Conservation (phyloP, 2,329 filamentous ascomycete species). For the Aspergillus versicolor region DNA sequence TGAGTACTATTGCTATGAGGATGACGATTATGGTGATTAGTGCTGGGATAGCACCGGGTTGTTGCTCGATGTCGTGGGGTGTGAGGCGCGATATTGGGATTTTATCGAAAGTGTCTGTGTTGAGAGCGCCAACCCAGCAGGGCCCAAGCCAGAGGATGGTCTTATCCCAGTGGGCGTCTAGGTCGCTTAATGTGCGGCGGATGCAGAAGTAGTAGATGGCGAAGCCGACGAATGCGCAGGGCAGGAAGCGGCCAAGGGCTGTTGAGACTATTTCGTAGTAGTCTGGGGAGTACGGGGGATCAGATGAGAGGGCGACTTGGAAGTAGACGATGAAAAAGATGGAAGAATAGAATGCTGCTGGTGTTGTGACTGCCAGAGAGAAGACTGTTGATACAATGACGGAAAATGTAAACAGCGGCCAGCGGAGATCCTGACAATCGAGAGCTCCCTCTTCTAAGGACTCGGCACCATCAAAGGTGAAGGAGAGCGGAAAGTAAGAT, state of each 20-base stretch:
- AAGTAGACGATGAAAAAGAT: constrained; percentile 59
- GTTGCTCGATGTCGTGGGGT: constrained; percentile 59
- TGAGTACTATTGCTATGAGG: constrained; percentile 53
- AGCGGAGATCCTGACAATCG: constrained; percentile 57
- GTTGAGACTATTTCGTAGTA: constrained; percentile 57
- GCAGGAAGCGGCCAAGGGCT: constrained; percentile 58
- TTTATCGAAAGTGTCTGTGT: constrained; percentile 64
- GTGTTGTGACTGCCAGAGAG: constrained; percentile 57
- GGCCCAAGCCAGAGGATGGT: constrained; percentile 61
- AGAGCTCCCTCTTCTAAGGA: constrained; percentile 6
- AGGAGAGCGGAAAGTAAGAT: constrained; percentile 59
- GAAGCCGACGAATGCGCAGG: constrained; percentile 58
- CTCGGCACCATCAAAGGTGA: constrained; percentile 50
- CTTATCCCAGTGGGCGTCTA: constrained; percentile 61
- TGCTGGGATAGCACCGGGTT: constrained; percentile 59
- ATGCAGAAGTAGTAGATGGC: constrained; percentile 58
- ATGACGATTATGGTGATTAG: constrained; percentile 54
- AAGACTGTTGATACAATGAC: constrained; percentile 55
- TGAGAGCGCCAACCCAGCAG: constrained; percentile 61
- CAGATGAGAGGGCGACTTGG: constrained; percentile 60
- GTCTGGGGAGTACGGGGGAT: constrained; percentile 55
- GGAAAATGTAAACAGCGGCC: constrained; percentile 57
- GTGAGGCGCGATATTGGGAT: constrained; percentile 63
- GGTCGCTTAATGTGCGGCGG: constrained; percentile 46
- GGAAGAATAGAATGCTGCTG: constrained; percentile 56